These are phyloP conservation scores for Henningerozyma blattae DNA, from an alignment of 805 yeast genomes.

Conservation along the genomic window DNA sequence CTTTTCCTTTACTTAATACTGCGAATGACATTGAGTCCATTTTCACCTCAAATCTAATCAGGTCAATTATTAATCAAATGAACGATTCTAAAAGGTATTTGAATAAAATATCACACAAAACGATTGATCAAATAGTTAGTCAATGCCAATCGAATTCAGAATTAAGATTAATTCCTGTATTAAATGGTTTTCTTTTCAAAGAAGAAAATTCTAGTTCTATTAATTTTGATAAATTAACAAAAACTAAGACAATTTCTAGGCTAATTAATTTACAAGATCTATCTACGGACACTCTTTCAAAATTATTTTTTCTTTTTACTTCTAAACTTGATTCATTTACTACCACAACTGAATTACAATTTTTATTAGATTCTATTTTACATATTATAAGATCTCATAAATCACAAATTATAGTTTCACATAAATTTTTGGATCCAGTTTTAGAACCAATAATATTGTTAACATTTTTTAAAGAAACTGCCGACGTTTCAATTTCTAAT, in stretches of 20 bases:
- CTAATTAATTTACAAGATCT: slow-evolving; percentile 21
- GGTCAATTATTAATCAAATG: slow-evolving; percentile 67
- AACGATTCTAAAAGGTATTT: slow-evolving; percentile 53
- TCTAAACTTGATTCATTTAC: too few relatives aligned
- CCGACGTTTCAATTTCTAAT: slow-evolving; percentile 6
- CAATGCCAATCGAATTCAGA: slow-evolving; percentile 27
- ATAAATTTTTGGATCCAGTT: slow-evolving; percentile 22
- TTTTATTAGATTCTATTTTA: slow-evolving; percentile 49
- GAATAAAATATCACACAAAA: slow-evolving; percentile 50
- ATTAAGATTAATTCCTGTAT: slow-evolving; percentile 21
- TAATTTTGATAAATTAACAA: slow-evolving; percentile 68
- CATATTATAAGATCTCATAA: slow-evolving; percentile 39
- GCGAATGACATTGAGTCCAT: slow-evolving; percentile 17
- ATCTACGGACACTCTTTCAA: slow-evolving; percentile 13
- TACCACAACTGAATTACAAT: slow-evolving; percentile 20
- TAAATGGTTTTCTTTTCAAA: slow-evolving; percentile 29
- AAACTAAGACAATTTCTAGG: slow-evolving; percentile 49
- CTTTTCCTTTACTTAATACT: slow-evolving; percentile 22
- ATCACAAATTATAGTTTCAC: slow-evolving; percentile 9
- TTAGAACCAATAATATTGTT: slow-evolving; percentile 20
- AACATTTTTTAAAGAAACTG: slow-evolving; percentile 22
- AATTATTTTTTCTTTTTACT: slow-evolving; percentile 9
- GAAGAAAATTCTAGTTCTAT: slow-evolving; percentile 46
- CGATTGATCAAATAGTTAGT: slow-evolving; percentile 33
- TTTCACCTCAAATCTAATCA: slow-evolving; percentile 53